phyloP scores from a whole-genome alignment of 306 rosid genomes.

The Pachyrhizus erosus region DNA sequence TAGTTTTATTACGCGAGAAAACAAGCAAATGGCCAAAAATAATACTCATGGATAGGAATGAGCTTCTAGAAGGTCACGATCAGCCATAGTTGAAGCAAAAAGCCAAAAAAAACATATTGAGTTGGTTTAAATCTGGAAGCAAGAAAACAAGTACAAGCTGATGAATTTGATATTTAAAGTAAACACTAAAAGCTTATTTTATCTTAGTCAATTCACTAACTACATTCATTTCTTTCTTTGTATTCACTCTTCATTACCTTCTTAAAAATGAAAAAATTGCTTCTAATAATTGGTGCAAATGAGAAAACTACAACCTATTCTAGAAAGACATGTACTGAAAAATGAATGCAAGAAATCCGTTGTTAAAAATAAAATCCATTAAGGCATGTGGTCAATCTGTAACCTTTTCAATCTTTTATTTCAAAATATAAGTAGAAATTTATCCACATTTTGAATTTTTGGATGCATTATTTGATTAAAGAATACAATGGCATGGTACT shows the following conservation, averaged over 20 bases:
- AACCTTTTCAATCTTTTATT: neutral
- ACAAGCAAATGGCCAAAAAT: neutral
- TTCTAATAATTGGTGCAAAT: neutral
- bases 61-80: neutral
- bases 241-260: neutral
- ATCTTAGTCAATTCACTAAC: neutral
- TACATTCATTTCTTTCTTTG: conserved; percentile 5
- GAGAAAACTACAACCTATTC: neutral
- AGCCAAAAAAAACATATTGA: neutral
- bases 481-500: neutral
- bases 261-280: neutral
- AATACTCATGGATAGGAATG: neutral
- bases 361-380: neutral
- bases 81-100: neutral
- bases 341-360: neutral
- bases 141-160: neutral
- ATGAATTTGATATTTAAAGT: conserved; percentile 11
- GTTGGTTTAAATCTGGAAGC: conserved; percentile 22
- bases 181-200: neutral
- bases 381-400: neutral
- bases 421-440: neutral
- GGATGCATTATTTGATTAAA: neutral
- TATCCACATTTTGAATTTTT: too few relatives aligned
- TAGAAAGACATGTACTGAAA: neutral
- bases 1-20: neutral